Percentiles rank a stretch among this genome's conserved stretches.
These are phyloP conservation scores for Termitomyces sp. DNA, from an alignment of 768 basidiomycete species.

Conservation along the genomic window DNA sequence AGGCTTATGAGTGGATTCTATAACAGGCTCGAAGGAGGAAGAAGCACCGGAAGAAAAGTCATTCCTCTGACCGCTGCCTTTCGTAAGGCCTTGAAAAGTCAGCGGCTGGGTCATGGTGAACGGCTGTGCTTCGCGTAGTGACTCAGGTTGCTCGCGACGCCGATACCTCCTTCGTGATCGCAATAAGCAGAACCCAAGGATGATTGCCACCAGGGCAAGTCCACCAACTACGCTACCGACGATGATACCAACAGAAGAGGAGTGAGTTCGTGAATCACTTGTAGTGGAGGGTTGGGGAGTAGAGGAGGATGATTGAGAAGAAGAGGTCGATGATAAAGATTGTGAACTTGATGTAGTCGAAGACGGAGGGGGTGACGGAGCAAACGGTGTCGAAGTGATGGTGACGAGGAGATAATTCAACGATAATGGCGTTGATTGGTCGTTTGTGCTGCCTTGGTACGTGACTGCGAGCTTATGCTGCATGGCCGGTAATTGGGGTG, in stretches of 20 bases:
- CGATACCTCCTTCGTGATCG: neutral
- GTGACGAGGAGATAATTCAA: slow-evolving; percentile 2
- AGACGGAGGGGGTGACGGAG: neutral
- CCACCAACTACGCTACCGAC: neutral
- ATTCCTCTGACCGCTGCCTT: neutral
- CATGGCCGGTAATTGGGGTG: neutral
- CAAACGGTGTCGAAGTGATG: neutral
- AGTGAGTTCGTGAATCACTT: neutral
- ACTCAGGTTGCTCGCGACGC: neutral
- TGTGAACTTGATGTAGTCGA: neutral
- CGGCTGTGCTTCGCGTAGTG: neutral
- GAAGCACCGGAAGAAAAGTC: neutral
- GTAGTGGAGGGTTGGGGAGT: neutral
- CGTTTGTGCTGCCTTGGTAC: neutral
- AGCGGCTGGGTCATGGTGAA: neutral
- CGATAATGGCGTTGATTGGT: neutral
- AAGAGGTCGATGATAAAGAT: neutral
- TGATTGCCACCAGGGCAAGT: neutral
- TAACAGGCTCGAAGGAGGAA: neutral
- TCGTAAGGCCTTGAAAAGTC: neutral
- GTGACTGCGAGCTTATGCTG: neutral
- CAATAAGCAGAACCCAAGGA: neutral
- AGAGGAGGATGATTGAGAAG: neutral
- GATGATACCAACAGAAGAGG: neutral
- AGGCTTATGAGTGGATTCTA: neutral